These are phyloP conservation scores for Lotus japonicus DNA, from an alignment of 306 rosid species.

Conservation along the genomic window DNA sequence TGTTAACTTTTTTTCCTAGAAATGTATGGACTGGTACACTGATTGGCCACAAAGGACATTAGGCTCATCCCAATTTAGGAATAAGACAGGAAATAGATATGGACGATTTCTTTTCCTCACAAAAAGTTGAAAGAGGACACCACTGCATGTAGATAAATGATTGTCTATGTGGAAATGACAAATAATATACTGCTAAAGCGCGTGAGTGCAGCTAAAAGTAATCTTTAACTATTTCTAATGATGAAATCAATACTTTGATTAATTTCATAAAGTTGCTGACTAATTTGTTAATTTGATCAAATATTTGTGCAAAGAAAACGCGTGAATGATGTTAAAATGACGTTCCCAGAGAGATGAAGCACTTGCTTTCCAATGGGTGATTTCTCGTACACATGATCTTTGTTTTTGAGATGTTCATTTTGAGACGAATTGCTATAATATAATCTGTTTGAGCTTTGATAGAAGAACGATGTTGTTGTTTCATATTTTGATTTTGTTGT, in stretches of 20 bases:
- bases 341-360: no score
- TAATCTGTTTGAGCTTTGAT: no score
- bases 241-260: neutral
- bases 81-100: neutral
- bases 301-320: constrained; percentile 1
- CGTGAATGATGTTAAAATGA: neutral
- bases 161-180: neutral
- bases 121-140: neutral
- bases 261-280: neutral
- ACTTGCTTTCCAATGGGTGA: no score
- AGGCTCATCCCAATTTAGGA: neutral
- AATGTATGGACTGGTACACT: neutral
- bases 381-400: no score
- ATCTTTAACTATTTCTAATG: neutral
- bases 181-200: neutral
- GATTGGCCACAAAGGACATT: constrained; percentile 12
- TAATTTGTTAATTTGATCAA: neutral
- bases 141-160: neutral
- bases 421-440: no score
- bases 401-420: no score
- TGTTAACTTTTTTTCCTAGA: neutral
- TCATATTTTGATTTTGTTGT: no score
- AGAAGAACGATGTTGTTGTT: no score
- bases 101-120: neutral
- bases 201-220: neutral